Conservation (phyloP, 768 basidiomycete species). For the Cystofilobasidium bisporidii region DNA sequence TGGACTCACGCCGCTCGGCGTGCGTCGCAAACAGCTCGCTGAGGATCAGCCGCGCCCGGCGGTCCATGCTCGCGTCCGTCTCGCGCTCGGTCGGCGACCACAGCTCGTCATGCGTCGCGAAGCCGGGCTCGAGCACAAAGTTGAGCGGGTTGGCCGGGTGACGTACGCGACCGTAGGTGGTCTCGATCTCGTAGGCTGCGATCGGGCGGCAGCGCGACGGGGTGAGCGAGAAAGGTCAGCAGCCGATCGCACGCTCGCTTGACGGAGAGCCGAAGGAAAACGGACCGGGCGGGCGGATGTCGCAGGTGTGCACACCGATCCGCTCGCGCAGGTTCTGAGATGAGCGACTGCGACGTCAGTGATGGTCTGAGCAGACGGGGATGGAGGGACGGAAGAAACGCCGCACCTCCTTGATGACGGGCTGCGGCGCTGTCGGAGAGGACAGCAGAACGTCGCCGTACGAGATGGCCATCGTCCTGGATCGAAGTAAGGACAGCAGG, state of each 20-base stretch:
- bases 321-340: slow-evolving; percentile 1
- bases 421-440: background rate
- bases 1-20: background rate
- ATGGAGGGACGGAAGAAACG: no score
- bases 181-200: slow-evolving; percentile 2
- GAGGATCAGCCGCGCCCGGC: background rate
- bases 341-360: background rate
- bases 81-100: slow-evolving; percentile 1
- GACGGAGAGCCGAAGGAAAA: background rate
- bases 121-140: slow-evolving; percentile 7
- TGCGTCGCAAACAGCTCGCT: background rate
- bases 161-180: background rate
- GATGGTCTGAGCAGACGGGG: no score
- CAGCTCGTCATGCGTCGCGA: slow-evolving; percentile 2
- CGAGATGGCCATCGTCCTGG: background rate
- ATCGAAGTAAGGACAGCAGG: no score
- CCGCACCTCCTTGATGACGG: background rate
- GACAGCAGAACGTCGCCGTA: background rate
- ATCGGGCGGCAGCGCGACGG: background rate
- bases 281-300: background rate
- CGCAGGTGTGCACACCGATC: slow-evolving; percentile 8
- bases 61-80: slow-evolving; percentile 9
- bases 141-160: slow-evolving; percentile 3
- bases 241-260: no score
- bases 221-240: no score